Evolutionary conservation across 306 rosid species (phyloP).

Genomic region (Luffa aegyptiaca): DNA sequence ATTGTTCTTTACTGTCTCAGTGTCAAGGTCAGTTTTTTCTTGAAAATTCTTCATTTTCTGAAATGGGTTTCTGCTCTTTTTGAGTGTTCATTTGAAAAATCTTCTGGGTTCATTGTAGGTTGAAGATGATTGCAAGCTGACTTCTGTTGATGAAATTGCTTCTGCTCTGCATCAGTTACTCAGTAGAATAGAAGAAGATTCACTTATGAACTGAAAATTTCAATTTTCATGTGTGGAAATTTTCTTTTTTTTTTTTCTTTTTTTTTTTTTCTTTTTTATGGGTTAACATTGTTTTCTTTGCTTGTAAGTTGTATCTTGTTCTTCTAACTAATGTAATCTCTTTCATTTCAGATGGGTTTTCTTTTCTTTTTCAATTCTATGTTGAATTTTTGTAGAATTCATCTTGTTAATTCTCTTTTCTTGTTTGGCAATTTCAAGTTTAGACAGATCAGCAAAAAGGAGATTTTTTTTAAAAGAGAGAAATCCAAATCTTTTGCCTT

Average conservation of each 20-base stretch:
- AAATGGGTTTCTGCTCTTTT: neutral
- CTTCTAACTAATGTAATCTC: constrained; percentile 32
- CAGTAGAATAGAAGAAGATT: constrained; percentile 59
- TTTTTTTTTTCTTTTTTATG: neutral
- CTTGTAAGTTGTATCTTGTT: constrained; percentile 20
- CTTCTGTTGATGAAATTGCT: constrained; percentile 84
- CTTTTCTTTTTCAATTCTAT: neutral
- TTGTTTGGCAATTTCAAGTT: no score
- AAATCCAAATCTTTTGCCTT: neutral
- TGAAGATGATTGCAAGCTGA: constrained; percentile 79
- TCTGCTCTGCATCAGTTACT: constrained; percentile 66
- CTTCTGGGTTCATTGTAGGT: constrained; percentile 28
- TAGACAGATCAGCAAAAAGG: no score
- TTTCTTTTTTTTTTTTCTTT: neutral
- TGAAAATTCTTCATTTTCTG: neutral
- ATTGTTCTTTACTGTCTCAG: constrained; percentile 61
- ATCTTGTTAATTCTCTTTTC: neutral
- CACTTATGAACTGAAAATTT: constrained; percentile 25
- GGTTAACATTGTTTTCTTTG: neutral
- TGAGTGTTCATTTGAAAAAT: neutral
- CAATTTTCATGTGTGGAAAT: neutral
- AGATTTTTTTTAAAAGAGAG: neutral
- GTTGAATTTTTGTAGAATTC: neutral
- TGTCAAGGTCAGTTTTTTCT: constrained; percentile 44
- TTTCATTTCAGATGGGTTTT: neutral